These are phyloP conservation scores for Hyphodiscus hymeniophilus DNA, from an alignment of 495 filamentous ascomycete species.

Conservation along the genomic window DNA sequence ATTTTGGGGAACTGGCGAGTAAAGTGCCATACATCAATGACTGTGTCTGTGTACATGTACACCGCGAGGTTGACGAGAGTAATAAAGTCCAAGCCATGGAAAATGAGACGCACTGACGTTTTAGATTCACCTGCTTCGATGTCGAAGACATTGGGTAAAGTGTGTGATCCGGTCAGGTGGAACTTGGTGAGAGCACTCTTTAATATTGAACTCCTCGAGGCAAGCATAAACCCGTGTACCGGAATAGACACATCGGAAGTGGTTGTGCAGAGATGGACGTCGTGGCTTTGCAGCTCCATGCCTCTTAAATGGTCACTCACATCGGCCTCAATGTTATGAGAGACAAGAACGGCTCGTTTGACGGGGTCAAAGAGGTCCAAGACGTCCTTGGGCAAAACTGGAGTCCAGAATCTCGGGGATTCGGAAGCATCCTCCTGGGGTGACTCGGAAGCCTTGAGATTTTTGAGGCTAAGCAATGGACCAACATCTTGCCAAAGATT, in stretches of 20 bases:
- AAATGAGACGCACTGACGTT: slow-evolving; percentile 12
- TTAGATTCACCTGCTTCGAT: neutral
- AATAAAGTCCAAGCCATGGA: slow-evolving; percentile 47
- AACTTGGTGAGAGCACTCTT: slow-evolving; percentile 50
- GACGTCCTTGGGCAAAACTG: slow-evolving; percentile 13
- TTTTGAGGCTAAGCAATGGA: slow-evolving; percentile 54
- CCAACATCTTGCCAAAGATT: slow-evolving; percentile 68
- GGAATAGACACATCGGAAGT: slow-evolving; percentile 62
- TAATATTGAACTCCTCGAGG: slow-evolving; percentile 60
- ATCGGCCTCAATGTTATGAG: slow-evolving; percentile 18
- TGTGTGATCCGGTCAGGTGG: slow-evolving; percentile 27
- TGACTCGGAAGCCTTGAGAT: slow-evolving; percentile 31
- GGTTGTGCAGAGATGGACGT: slow-evolving; percentile 31
- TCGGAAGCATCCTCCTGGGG: slow-evolving; percentile 5
- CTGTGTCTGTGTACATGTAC: slow-evolving; percentile 72
- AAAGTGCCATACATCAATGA: slow-evolving; percentile 80
- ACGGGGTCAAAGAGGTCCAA: slow-evolving; percentile 9
- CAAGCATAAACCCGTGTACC: slow-evolving; percentile 72
- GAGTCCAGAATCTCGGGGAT: slow-evolving; percentile 9
- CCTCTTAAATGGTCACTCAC: slow-evolving; percentile 19
- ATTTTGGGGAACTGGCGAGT: slow-evolving; percentile 52
- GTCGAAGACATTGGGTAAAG: slow-evolving; percentile 10
- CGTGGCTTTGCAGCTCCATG: slow-evolving; percentile 35
- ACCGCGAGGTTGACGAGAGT: slow-evolving; percentile 62
- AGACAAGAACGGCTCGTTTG: slow-evolving; percentile 20